Base-by-base conservation (phyloP, 2,329 filamentous ascomycete genomes). In the Scedosporium boydii region DNA sequence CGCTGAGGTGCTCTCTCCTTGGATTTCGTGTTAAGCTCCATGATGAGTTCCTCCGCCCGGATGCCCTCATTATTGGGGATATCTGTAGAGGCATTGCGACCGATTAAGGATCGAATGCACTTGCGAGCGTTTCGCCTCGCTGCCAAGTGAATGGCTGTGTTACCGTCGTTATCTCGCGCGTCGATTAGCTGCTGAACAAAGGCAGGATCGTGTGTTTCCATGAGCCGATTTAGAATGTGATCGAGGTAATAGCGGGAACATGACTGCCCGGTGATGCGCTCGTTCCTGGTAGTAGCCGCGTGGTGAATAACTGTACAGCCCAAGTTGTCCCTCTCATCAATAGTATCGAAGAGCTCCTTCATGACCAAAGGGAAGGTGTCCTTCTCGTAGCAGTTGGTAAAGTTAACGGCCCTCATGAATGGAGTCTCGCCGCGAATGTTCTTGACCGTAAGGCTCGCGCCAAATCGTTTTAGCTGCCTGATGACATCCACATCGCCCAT, bases 401-500 rank as follows among this genome's bases (percentile, higher is more conserved):
- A 99, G 71, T 96, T 85, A 62, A 98, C 93, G 5, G 91, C 90
- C 53, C 93, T 88, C 85, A 99, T 97, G 42, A 99, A 84, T 0
- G 95, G 93, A 0, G 95, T 98, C 75, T 98, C 93, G 63, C 89
- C 88, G 21, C 86, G 80, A 55, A 84, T 77, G 63, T 92, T 93
- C 61, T 88, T 82, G 2, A 87, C 86, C 34, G 86, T 84, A 16
- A 91, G 80, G 64, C 86, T 86, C 10, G 93, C 92, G 51, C 90
- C 88, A 64, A 93, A 91, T 48, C 86, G 83, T 68, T 95, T 88
- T 18, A 99, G 80, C 73, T 96, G 89, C 73, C 88, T 91, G 65
- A 97, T 91, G 16, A 98, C 90, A 58, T 93, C 90, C 34, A 97
- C 80, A 68, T 98, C 95, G 63, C 95, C 95, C 93, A 99, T 99